Evolutionary conservation across 1,284 basidiomycete genomes (phyloP).

Genomic region (Cystobasidium slooffiae): DNA sequence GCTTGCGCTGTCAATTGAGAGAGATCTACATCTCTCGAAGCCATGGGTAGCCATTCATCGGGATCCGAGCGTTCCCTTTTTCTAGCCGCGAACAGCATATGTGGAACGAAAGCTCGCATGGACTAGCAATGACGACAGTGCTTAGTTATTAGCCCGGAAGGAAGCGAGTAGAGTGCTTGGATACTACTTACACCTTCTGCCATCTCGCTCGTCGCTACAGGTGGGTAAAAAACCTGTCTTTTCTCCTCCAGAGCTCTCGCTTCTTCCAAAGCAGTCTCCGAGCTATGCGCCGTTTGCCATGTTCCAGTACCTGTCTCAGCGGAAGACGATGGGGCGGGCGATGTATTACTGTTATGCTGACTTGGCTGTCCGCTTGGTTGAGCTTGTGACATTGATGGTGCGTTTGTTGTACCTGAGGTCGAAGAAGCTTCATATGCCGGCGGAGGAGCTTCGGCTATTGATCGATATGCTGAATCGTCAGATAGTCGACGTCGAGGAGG

Average conservation of each 20-base stretch:
- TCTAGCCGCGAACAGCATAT: constrained; percentile 41
- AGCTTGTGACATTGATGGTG: not conserved
- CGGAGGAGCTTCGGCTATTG: constrained; percentile 18
- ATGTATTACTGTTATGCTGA: not conserved
- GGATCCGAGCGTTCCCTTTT: constrained; percentile 14
- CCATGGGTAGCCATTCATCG: constrained; percentile 38
- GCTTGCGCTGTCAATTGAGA: constrained; percentile 1
- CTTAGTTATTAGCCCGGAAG: not conserved
- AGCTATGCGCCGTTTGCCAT: not conserved
- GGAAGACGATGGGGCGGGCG: not conserved
- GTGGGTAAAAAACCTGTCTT: constrained; percentile 36
- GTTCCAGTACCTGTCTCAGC: not conserved
- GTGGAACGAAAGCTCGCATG: constrained; percentile 36
- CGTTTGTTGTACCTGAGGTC: not conserved
- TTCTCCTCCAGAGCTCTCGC: constrained; percentile 30
- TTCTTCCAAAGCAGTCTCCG: constrained; percentile 5
- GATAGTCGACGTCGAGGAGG: constrained; percentile 9
- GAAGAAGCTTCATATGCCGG: constrained; percentile 25
- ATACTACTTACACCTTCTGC: constrained; percentile 38
- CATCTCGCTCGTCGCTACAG: constrained; percentile 34
- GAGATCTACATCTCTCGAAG: constrained; percentile 31
- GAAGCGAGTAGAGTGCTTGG: not conserved
- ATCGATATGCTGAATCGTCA: constrained; percentile 3
- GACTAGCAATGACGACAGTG: constrained; percentile 8
- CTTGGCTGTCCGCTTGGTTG: not conserved